Evolutionary conservation across 73 alveolate genomes (phyloP).

Genomic region (Uronychia setigera): DNA sequence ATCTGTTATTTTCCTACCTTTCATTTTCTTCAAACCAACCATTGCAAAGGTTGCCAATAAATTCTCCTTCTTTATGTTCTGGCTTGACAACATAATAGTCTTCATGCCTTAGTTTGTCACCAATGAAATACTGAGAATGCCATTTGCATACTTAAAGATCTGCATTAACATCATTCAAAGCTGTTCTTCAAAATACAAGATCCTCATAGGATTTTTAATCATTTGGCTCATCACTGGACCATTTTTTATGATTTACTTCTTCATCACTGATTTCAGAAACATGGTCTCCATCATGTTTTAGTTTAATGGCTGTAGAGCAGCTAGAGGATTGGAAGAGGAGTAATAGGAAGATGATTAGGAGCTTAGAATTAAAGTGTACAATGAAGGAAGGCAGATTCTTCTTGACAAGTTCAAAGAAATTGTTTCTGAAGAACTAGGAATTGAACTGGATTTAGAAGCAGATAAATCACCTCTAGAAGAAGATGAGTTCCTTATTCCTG

Average conservation of each 20-base stretch:
- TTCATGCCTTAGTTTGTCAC: slow-evolving; percentile 8
- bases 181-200: background rate
- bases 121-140: slow-evolving; percentile 20
- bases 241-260: background rate
- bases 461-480: background rate
- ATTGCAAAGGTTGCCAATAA: slow-evolving; percentile 2
- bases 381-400: background rate
- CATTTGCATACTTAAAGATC: slow-evolving; percentile 27
- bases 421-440: background rate
- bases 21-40: background rate
- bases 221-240: slow-evolving; percentile 13
- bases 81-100: slow-evolving; percentile 46
- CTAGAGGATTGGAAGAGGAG: background rate
- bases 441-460: background rate
- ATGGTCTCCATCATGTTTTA: background rate
- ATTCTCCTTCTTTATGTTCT: slow-evolving; percentile 44
- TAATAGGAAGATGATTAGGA: background rate
- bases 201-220: slow-evolving; percentile 9
- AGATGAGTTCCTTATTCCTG: background rate
- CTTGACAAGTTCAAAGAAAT: background rate
- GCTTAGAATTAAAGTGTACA: background rate
- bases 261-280: slow-evolving; percentile 4
- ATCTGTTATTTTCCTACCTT: slow-evolving; percentile 10
- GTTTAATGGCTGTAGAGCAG: slow-evolving; percentile 25
- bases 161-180: background rate